Evolutionary conservation across 139 green algal species (phyloP), one percentile per base, ranked within the genome.

Genomic region (Haematococcus sp.): DNA sequence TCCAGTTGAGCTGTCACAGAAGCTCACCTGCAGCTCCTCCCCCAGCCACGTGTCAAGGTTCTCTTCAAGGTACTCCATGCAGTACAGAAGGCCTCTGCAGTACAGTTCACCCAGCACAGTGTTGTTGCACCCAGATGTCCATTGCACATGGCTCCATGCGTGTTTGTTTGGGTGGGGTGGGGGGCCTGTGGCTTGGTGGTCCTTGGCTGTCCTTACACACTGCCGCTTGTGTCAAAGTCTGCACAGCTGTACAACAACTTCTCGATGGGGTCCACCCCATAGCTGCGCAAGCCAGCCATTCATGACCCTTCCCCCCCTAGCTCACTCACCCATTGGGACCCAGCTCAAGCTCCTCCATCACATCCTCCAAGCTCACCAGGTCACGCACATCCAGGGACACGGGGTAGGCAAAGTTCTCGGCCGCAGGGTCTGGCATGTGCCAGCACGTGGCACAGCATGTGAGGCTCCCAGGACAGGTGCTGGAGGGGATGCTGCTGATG

Each of bases 11-110:
- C 88, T 88, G 73, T 96, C 92, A 15, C 31, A 64, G 4, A 40
- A 3, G n/a, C 28, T 5, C 63, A 91, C 88, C 77, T 96, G 83
- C 43, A 99, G 88, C 80, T 95, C 87, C 27, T 91, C 84, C 0
- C 84, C 86, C 68, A 99, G 76, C 96, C 96, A 99, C 44, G 97
- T 92, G 13, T 98, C 87, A 31, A 99, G 65, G 74, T 96, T 94
- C 3, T 98, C 94, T 76, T 99, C 95, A 68, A 99, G 56, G 71
- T 97, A 97, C 75, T 99, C 96, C 96, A 99, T 99, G 89, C 93
- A 98, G 75, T 96, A 98, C 58, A 99, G 71, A 77, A 99, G 84
- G n/a, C 85, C 96, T 4, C 95, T 97, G 82, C 43, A 77, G 0
- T 11, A 64, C 31, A 51, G 46, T 19, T 74, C 20, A 30, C 46